Conservation (phyloP, 2,329 filamentous ascomycete species). For the Fusarium siculi region DNA sequence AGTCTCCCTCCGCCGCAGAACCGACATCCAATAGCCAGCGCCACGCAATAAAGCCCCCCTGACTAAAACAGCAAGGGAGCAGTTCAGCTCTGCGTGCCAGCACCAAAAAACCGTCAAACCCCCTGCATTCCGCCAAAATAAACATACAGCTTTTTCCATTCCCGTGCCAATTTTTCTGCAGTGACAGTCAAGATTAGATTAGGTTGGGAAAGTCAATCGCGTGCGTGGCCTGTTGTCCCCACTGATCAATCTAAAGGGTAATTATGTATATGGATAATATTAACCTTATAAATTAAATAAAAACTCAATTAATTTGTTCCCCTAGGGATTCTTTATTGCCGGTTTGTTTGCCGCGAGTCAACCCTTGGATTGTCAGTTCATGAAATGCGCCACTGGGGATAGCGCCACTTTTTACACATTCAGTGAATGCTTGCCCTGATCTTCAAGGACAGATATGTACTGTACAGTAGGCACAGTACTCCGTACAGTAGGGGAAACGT, state of each 20-base stretch:
- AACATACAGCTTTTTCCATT: background rate
- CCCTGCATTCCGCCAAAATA: background rate
- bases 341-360: background rate
- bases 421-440: background rate
- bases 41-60: background rate
- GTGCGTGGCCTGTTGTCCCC: background rate
- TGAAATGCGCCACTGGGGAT: background rate
- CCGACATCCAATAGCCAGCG: background rate
- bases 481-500: background rate
- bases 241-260: background rate
- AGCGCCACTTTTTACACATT: background rate
- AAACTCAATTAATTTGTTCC: background rate
- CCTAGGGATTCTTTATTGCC: background rate
- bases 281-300: background rate
- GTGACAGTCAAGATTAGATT: background rate
- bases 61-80: conserved; percentile 4
- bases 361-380: background rate
- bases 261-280: background rate
- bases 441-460: background rate
- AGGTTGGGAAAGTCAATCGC: background rate
- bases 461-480: too few relatives aligned
- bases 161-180: background rate
- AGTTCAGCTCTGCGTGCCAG: background rate
- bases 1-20: background rate
- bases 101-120: background rate